Percentiles rank a stretch among this genome's conserved stretches.
phyloP scores from a whole-genome alignment of 208 protist species.

The Trypanosoma theileri region DNA sequence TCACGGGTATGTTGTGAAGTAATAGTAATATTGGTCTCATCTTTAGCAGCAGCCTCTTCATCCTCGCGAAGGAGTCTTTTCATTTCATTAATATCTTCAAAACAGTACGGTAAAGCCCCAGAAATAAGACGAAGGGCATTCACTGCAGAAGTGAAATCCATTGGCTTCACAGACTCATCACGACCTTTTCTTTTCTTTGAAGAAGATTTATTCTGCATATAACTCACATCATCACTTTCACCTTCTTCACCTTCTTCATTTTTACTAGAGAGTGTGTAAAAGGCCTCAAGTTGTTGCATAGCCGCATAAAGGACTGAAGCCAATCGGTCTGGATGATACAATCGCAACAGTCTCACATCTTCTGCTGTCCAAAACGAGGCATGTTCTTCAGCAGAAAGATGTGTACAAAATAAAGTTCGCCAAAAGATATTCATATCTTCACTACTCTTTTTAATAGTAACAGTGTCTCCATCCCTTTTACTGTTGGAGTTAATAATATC shows the following conservation, averaged over 20 bases:
- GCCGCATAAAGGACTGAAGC: constrained; percentile 11
- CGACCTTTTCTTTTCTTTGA: too few relatives aligned
- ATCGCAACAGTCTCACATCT: constrained; percentile 27
- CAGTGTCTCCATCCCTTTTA: not conserved
- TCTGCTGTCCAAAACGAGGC: constrained; percentile 26
- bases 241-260: not conserved
- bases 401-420: constrained; percentile 23
- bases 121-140: constrained; percentile 29
- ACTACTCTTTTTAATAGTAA: not conserved
- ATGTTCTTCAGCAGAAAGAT: constrained; percentile 15
- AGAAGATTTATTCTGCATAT: constrained; percentile 3
- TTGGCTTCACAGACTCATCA: not conserved
- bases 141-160: constrained; percentile 13
- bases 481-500: not conserved
- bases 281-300: constrained; percentile 28
- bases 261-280: not conserved
- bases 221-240: not conserved
- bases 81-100: constrained; percentile 24
- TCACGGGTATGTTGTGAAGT: constrained; percentile 21
- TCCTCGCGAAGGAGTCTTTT: constrained; percentile 2
- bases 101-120: constrained; percentile 26
- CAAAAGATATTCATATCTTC: constrained; percentile 14
- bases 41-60: not conserved
- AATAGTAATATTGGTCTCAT: constrained; percentile 7
- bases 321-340: constrained; percentile 28